phyloP scores from a whole-genome alignment of 2,329 filamentous ascomycete species.

The Fusarium chuoi region DNA sequence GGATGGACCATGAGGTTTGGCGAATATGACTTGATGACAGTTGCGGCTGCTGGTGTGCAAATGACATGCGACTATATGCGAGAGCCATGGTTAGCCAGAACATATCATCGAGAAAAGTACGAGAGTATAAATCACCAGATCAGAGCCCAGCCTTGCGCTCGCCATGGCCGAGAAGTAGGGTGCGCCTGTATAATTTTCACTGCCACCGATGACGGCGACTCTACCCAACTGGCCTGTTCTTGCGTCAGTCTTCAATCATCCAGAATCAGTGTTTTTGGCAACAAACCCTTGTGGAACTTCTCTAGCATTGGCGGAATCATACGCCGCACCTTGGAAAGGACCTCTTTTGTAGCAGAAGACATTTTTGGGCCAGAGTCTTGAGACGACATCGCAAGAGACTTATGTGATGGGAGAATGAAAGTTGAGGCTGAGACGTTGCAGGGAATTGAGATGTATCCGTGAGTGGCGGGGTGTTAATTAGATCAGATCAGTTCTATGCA shows the following conservation, averaged over 20 bases:
- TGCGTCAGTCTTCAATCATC: constrained; percentile 12
- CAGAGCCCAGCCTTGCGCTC: constrained; percentile 87
- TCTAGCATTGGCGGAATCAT: constrained; percentile 96
- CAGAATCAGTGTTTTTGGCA: background rate
- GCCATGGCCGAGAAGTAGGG: constrained; percentile 99
- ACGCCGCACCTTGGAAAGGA: constrained; percentile 83
- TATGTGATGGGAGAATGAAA: background rate
- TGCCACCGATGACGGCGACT: constrained; percentile 93
- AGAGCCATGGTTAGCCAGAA: background rate
- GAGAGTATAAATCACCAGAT: constrained; percentile 72
- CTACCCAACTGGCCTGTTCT: constrained; percentile 85
- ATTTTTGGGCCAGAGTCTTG: constrained; percentile 56
- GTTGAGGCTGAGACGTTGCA: constrained; percentile 3
- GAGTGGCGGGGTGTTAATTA: background rate
- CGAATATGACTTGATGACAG: constrained; percentile 96
- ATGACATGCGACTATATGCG: constrained; percentile 83
- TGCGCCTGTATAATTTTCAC: constrained; percentile 95
- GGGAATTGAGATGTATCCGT: background rate
- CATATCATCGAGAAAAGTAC: background rate
- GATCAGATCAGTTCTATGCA: background rate
- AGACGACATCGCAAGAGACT: constrained; percentile 38
- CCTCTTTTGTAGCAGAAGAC: constrained; percentile 76
- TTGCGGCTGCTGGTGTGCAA: constrained; percentile 86
- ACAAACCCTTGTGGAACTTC: constrained; percentile 91
- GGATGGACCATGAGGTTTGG: constrained; percentile 99